Conservation (phyloP, 1,139 yeast species). For the Blastobotrys apis region DNA sequence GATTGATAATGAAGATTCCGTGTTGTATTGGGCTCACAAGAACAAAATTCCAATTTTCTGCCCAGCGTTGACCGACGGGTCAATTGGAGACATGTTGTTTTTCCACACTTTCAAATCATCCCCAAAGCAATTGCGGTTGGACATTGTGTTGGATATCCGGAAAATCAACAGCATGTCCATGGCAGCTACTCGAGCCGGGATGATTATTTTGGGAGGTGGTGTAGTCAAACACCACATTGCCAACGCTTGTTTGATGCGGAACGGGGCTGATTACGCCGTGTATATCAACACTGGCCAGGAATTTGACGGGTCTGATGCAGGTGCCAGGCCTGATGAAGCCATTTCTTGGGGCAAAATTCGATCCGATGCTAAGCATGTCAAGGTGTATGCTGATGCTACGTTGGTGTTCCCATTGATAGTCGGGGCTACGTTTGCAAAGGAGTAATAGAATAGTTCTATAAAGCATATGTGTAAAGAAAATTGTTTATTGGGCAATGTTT, state of each 20-base stretch:
- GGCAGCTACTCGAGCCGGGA: slow-evolving; percentile 95
- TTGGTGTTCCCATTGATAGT: slow-evolving; percentile 92
- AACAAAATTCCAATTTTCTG: slow-evolving; percentile 94
- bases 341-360: slow-evolving; percentile 98
- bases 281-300: slow-evolving; percentile 98
- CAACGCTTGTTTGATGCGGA: slow-evolving; percentile 97
- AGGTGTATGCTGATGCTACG: slow-evolving; percentile 95
- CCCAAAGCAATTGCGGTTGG: slow-evolving; percentile 82
- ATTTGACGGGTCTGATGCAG: slow-evolving; percentile 98
- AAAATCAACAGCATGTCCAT: slow-evolving; percentile 86
- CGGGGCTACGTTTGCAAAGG: slow-evolving; percentile 84
- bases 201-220: slow-evolving; percentile 96
- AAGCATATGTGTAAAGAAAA: too few relatives aligned
- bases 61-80: slow-evolving; percentile 97
- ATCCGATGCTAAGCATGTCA: slow-evolving; percentile 85
- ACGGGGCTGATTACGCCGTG: slow-evolving; percentile 97
- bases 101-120: slow-evolving; percentile 96
- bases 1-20: slow-evolving; percentile 90
- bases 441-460: too few relatives aligned
- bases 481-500: too few relatives aligned
- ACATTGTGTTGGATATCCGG: slow-evolving; percentile 91
- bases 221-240: slow-evolving; percentile 94
- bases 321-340: slow-evolving; percentile 99
- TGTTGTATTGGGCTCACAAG: slow-evolving; percentile 95
- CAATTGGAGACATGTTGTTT: slow-evolving; percentile 97